A percentile compares a stretch with the other conserved stretches of the same genome.
These are phyloP conservation scores for Talaromyces marneffei DNA, from an alignment of 2,329 filamentous ascomycete genomes.

Conservation along the genomic window DNA sequence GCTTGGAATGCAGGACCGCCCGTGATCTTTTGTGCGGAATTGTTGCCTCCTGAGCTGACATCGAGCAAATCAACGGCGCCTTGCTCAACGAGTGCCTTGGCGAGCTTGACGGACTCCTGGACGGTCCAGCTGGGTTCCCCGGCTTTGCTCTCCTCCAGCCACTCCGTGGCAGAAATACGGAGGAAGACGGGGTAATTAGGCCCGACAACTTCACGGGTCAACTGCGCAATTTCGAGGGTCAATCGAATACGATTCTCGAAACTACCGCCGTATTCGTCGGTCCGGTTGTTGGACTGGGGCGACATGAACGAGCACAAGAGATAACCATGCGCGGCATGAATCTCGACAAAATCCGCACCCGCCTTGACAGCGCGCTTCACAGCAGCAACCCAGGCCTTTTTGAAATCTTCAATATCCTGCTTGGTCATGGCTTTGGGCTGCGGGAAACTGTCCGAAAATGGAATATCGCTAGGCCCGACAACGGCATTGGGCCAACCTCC, in stretches of 20 bases:
- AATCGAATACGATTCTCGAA: conserved; percentile 62
- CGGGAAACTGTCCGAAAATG: conserved; percentile 58
- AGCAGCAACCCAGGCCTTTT: conserved; percentile 56
- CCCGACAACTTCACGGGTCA: conserved; percentile 58
- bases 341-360: conserved; percentile 72
- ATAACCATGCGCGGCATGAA: conserved; percentile 77
- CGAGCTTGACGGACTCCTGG: conserved; percentile 59
- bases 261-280: conserved; percentile 49
- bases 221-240: conserved; percentile 60
- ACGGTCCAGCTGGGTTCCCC: conserved; percentile 60
- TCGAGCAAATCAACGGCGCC: conserved; percentile 76
- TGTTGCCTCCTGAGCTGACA: conserved; percentile 70
- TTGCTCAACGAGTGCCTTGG: conserved; percentile 59
- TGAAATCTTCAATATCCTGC: conserved; percentile 61
- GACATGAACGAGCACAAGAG: conserved; percentile 65
- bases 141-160: conserved; percentile 58
- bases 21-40: conserved; percentile 41
- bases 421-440: conserved; percentile 62
- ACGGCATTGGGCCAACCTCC: conserved; percentile 53
- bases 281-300: conserved; percentile 64
- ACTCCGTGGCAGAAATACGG: conserved; percentile 69
- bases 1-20: conserved; percentile 65
- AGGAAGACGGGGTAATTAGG: conserved; percentile 65
- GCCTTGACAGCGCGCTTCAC: conserved; percentile 58
- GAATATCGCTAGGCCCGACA: conserved; percentile 52